Conservation (phyloP, 2,329 filamentous ascomycete species). For the Arthrobotrys sinensis region DNA sequence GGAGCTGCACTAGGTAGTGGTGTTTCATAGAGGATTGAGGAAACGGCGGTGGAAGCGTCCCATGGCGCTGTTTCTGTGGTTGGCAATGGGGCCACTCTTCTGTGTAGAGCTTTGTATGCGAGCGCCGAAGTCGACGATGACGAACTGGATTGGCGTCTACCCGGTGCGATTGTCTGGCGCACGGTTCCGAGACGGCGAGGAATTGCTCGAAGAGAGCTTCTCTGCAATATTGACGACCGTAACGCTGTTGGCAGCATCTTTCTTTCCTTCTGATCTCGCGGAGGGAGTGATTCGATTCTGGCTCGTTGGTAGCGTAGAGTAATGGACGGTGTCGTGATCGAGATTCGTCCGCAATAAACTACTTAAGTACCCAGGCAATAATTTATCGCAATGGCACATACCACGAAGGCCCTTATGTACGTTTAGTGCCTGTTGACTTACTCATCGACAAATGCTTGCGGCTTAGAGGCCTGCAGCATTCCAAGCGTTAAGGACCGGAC, state of each 20-base stretch:
- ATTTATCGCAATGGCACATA: slow-evolving; percentile 13
- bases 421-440: not conserved
- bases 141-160: slow-evolving; percentile 50
- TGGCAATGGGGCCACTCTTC: slow-evolving; percentile 87
- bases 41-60: slow-evolving; percentile 92
- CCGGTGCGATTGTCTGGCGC: not conserved
- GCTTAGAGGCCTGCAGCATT: not conserved
- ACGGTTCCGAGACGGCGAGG: not conserved
- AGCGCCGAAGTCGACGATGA: slow-evolving; percentile 88
- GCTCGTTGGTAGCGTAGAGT: not conserved
- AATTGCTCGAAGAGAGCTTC: not conserved
- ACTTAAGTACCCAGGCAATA: not conserved
- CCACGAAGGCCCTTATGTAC: not conserved
- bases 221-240: not conserved
- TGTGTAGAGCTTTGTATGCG: slow-evolving; percentile 96
- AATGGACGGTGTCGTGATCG: no score
- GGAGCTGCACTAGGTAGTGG: slow-evolving; percentile 85
- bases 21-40: slow-evolving; percentile 98
- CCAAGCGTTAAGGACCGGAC: not conserved
- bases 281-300: not conserved
- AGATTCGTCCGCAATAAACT: not conserved
- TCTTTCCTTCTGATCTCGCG: not conserved
- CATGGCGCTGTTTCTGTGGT: slow-evolving; percentile 82
- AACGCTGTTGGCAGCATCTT: slow-evolving; percentile 32
- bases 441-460: slow-evolving; percentile 8